A percentile compares a stretch with the other conserved stretches of the same genome.
Conservation (phyloP, 148 eudicot species). For the Talinum fruticosum region DNA sequence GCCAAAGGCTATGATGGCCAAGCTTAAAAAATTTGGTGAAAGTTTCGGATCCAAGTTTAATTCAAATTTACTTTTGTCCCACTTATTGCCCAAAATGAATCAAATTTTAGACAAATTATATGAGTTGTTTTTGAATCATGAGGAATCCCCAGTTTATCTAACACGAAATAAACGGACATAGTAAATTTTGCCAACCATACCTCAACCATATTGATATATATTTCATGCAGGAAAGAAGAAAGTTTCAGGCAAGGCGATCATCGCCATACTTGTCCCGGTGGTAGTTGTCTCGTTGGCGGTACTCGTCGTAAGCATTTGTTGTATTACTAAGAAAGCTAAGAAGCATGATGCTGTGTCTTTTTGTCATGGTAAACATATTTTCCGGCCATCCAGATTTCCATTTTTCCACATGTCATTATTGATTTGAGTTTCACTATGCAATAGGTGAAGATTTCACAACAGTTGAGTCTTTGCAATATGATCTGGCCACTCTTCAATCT, state of each 20-base stretch:
- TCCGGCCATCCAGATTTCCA: background rate
- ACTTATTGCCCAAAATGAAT: no score
- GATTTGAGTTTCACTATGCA: background rate
- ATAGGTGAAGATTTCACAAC: conserved; percentile 24
- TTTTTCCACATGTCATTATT: background rate
- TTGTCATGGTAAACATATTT: conserved; percentile 14
- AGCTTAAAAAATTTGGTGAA: no score
- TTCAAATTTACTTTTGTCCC: no score
- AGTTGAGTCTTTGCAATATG: conserved; percentile 35
- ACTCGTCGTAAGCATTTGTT: conserved; percentile 11
- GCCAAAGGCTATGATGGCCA: no score
- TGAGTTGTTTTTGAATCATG: no score
- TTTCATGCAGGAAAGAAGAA: conserved; percentile 25
- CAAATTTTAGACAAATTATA: no score
- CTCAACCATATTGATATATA: no score
- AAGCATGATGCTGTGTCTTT: conserved; percentile 12
- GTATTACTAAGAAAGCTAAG: conserved; percentile 15
- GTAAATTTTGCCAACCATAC: no score
- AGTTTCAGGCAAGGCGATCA: conserved; percentile 12
- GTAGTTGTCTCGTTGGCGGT: background rate
- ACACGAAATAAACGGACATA: no score
- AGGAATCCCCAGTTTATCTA: no score
- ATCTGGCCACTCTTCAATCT: conserved; percentile 24
- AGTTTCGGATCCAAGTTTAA: no score
- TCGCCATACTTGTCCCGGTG: conserved; percentile 21